A percentile compares a stretch with the other conserved stretches of the same genome.
These are phyloP conservation scores for Cyclocybe aegerita DNA, from an alignment of 768 basidiomycete genomes.

Conservation along the genomic window DNA sequence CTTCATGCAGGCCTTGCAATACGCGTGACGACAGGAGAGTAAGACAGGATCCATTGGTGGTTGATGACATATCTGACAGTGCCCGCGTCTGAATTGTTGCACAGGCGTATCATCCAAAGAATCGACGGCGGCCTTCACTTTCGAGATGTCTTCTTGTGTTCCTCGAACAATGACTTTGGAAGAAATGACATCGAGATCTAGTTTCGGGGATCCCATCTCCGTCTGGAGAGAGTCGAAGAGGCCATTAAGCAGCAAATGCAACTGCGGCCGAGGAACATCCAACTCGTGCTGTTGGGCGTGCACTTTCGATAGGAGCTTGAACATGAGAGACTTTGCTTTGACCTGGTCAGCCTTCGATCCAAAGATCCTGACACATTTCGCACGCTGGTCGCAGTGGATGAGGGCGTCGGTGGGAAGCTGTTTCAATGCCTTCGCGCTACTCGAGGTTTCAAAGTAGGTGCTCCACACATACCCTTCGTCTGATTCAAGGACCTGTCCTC, in stretches of 20 bases:
- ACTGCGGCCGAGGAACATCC: slow-evolving; percentile 15
- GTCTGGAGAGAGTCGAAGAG: slow-evolving; percentile 35
- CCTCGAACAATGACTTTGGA: slow-evolving; percentile 44
- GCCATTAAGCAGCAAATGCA: slow-evolving; percentile 40
- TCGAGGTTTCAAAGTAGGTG: slow-evolving; percentile 44
- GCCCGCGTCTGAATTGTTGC: neutral
- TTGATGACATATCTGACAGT: slow-evolving; percentile 43
- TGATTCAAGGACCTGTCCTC: slow-evolving; percentile 33
- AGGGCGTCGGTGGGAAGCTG: slow-evolving; percentile 34
- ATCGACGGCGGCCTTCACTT: slow-evolving; percentile 23
- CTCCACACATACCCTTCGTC: slow-evolving; percentile 42
- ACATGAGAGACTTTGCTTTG: slow-evolving; percentile 28
- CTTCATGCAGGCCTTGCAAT: slow-evolving; percentile 51
- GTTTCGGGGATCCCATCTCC: slow-evolving; percentile 38
- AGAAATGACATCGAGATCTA: slow-evolving; percentile 40
- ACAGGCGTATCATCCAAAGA: slow-evolving; percentile 16
- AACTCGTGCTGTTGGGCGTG: slow-evolving; percentile 31
- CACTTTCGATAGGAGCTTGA: slow-evolving; percentile 41
- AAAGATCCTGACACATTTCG: slow-evolving; percentile 35
- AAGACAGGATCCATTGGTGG: slow-evolving; percentile 29
- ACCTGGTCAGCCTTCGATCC: slow-evolving; percentile 32
- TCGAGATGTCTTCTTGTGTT: slow-evolving; percentile 25
- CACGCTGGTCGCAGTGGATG: slow-evolving; percentile 39
- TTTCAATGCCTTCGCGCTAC: slow-evolving; percentile 37
- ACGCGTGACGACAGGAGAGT: slow-evolving; percentile 49